Conservation (phyloP, 768 basidiomycete species). For the Mycena kentingensis region DNA sequence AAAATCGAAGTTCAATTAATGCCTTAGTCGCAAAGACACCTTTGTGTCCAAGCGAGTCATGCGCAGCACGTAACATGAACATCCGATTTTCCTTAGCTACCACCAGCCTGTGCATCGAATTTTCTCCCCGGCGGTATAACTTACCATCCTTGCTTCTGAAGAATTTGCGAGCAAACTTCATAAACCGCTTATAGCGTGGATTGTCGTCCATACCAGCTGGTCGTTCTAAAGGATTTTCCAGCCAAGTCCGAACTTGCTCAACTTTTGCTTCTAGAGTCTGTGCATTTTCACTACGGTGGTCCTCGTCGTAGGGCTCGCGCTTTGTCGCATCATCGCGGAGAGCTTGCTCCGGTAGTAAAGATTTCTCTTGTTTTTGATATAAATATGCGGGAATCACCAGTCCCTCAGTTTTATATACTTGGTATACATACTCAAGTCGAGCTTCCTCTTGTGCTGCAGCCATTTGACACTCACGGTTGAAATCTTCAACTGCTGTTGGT, state of each 20-base stretch:
- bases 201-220: background rate
- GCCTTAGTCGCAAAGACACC: background rate
- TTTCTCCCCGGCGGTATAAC: background rate
- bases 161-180: background rate
- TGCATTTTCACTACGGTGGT: background rate
- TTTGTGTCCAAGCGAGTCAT: constrained; percentile 13
- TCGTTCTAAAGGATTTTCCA: background rate
- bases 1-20: constrained; percentile 4
- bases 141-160: background rate
- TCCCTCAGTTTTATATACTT: background rate
- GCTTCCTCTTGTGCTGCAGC: background rate
- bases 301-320: background rate
- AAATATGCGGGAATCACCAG: background rate
- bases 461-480: background rate
- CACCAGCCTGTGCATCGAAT: constrained; percentile 2
- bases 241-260: background rate
- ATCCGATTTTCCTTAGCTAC: background rate
- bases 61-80: constrained; percentile 4
- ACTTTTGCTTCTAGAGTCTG: background rate
- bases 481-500: background rate
- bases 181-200: background rate
- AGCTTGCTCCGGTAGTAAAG: background rate
- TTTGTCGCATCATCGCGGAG: background rate
- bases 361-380: background rate
- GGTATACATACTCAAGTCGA: background rate